Conservation (phyloP, 352 stramenopile species). For the Sclerospora graminicola region DNA sequence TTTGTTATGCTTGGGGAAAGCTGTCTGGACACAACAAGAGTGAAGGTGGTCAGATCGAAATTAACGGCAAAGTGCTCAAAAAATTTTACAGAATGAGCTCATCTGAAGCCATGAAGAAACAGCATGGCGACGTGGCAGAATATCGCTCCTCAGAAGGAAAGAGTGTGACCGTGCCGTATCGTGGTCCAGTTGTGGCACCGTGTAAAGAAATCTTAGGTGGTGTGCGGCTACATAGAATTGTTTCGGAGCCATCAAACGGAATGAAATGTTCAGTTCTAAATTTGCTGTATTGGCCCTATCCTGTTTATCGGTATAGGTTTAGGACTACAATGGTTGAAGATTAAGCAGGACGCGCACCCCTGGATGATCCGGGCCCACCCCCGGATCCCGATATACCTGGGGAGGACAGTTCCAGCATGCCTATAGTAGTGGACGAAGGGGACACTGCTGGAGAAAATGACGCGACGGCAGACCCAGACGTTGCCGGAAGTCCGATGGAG, state of each 20-base stretch:
- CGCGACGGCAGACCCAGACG: no score
- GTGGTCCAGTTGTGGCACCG: slow-evolving; percentile 64
- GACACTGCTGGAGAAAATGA: no score
- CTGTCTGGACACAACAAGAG: slow-evolving; percentile 87
- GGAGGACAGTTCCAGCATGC: no score
- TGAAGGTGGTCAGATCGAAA: slow-evolving; percentile 73
- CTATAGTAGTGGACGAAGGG: no score
- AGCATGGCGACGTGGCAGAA: slow-evolving; percentile 83
- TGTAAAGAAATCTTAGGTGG: slow-evolving; percentile 88
- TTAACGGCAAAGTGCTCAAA: slow-evolving; percentile 67
- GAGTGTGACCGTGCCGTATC: slow-evolving; percentile 84
- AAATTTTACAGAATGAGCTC: slow-evolving; percentile 92
- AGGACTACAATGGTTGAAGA: no score
- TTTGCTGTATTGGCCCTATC: no score
- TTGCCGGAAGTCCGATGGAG: no score
- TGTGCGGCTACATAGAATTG: slow-evolving; percentile 89
- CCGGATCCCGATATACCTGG: no score
- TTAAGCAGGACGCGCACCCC: no score
- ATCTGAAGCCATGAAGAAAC: slow-evolving; percentile 88
- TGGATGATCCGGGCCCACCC: no score
- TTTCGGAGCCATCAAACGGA: slow-evolving; percentile 80
- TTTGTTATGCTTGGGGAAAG: slow-evolving; percentile 92
- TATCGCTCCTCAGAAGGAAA: slow-evolving; percentile 89
- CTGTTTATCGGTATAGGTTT: no score
- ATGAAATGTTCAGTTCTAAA: no score